phyloP scores from a whole-genome alignment of 2,329 filamentous ascomycete genomes.

The Diaporthe caulivora region DNA sequence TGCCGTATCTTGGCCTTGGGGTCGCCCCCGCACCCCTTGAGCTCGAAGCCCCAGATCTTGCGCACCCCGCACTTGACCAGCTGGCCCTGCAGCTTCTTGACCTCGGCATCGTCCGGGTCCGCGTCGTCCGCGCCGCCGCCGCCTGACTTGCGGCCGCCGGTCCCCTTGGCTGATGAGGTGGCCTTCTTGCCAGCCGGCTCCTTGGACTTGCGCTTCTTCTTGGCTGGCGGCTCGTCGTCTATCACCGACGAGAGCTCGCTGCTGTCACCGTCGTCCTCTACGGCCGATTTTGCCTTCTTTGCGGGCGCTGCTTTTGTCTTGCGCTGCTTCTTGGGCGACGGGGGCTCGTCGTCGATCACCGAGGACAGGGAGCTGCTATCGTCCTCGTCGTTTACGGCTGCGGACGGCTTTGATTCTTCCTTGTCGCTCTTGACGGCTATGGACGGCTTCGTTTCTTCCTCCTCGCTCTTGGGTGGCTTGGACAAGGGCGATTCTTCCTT shows the following conservation, averaged over 20 bases:
- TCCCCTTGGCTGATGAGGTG: constrained; percentile 57
- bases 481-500: constrained; percentile 26
- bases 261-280: constrained; percentile 56
- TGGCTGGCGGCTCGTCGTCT: constrained; percentile 80
- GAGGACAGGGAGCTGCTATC: constrained; percentile 74
- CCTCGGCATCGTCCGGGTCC: constrained; percentile 78
- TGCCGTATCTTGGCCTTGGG: constrained; percentile 84
- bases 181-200: constrained; percentile 54
- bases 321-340: constrained; percentile 62
- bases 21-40: constrained; percentile 80
- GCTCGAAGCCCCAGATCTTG: constrained; percentile 90
- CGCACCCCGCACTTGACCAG: constrained; percentile 91
- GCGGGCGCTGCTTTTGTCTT: constrained; percentile 34
- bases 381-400: constrained; percentile 32
- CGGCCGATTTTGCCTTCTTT: constrained; percentile 41
- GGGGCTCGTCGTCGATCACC: constrained; percentile 78
- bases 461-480: constrained; percentile 36
- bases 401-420: neutral
- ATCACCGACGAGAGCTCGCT: constrained; percentile 81
- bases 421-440: constrained; percentile 11
- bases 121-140: constrained; percentile 49
- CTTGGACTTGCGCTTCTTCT: constrained; percentile 67
- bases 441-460: constrained; percentile 27
- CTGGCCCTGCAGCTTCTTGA: constrained; percentile 89
- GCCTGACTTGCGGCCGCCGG: constrained; percentile 44